Evolutionary conservation across 2,329 filamentous ascomycete species (phyloP), one percentile per base, ranked within the genome.

Genomic region (Fusarium tanahbumbuense): DNA sequence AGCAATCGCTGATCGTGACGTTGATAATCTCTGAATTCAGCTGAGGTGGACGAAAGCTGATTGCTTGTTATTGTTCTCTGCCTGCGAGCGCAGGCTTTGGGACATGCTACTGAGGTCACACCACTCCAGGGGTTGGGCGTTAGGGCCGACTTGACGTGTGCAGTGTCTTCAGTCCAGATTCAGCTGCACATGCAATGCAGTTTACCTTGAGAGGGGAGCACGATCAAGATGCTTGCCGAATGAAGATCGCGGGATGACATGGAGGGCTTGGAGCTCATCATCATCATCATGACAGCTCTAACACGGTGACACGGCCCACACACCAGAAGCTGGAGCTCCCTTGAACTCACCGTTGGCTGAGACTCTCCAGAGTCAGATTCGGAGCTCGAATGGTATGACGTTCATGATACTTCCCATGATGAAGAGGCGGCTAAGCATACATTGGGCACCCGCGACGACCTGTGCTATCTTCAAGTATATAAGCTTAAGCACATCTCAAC

Each of bases 161-260:
- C 34, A 44, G 18, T 32, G 53, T 64, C 48, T 41, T 16, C 32
- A 11, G 34, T 37, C 34, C 34, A 37, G 34, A 37, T n/a, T n/a
- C 18, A 37, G 34, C 34, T 44, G 13, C 41, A 23, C 15, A 23
- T 44, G 41, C 34, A 41, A 12, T 28, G 49, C 12, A 50, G 37
- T 49, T 56, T 47, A 57, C 18, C 57, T 32, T 48, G 44, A 45
- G 56, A 54, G 50, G 50, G 49, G 46, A 45, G 30, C 40, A 64
- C 54, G 50, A 66, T 27, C 34, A 71, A 55, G 52, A 60, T 25
- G 25, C 16, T 13, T 40, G 27, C 37, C 64, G 49, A 71, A 71
- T 71, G 54, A 48, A 52, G 63, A 65, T 65, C n/a, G 48, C 59
- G 68, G 68, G 59, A 71, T 71, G 68, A 71, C 68, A 71, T 71